These are phyloP conservation scores for Microascus cirrosus DNA, from an alignment of 2,329 filamentous ascomycete genomes.

Conservation along the genomic window DNA sequence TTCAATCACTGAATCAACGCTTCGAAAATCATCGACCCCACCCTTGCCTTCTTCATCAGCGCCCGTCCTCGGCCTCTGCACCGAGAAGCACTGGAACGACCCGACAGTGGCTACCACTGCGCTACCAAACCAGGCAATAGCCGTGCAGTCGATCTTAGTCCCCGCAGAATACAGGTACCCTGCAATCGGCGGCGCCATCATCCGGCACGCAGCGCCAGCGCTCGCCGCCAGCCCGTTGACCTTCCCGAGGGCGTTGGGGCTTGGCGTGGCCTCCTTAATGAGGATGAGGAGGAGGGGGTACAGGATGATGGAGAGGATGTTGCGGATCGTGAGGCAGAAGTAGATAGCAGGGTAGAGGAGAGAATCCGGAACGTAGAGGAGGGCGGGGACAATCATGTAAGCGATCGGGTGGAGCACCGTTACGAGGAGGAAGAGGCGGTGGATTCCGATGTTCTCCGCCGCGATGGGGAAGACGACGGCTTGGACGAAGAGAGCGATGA, in stretches of 20 bases:
- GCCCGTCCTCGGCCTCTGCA: slow-evolving; percentile 20
- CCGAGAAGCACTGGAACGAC: slow-evolving; percentile 47
- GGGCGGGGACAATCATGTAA: slow-evolving; percentile 47
- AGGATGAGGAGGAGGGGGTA: slow-evolving; percentile 57
- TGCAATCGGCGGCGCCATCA: slow-evolving; percentile 53
- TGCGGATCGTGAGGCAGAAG: slow-evolving; percentile 42
- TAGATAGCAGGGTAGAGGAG: slow-evolving; percentile 48
- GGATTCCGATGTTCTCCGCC: slow-evolving; percentile 46
- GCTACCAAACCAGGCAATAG: slow-evolving; percentile 53
- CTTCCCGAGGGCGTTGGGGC: slow-evolving; percentile 43
- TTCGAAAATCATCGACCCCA: too few relatives aligned
- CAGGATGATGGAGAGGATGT: slow-evolving; percentile 50
- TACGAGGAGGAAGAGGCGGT: slow-evolving; percentile 45
- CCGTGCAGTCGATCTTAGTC: slow-evolving; percentile 45
- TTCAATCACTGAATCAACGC: background rate
- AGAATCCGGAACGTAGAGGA: slow-evolving; percentile 42
- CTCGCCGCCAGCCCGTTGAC: slow-evolving; percentile 58
- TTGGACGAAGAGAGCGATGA: slow-evolving; percentile 48
- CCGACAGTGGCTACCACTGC: slow-evolving; percentile 44
- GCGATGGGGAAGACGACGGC: slow-evolving; percentile 49
- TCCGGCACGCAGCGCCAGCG: slow-evolving; percentile 54
- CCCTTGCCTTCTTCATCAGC: background rate
- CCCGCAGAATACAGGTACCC: slow-evolving; percentile 54
- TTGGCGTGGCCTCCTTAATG: slow-evolving; percentile 55
- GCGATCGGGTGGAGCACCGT: slow-evolving; percentile 50